Evolutionary conservation across 1,284 basidiomycete genomes (phyloP).

Genomic region (Cryptococcus sp.): DNA sequence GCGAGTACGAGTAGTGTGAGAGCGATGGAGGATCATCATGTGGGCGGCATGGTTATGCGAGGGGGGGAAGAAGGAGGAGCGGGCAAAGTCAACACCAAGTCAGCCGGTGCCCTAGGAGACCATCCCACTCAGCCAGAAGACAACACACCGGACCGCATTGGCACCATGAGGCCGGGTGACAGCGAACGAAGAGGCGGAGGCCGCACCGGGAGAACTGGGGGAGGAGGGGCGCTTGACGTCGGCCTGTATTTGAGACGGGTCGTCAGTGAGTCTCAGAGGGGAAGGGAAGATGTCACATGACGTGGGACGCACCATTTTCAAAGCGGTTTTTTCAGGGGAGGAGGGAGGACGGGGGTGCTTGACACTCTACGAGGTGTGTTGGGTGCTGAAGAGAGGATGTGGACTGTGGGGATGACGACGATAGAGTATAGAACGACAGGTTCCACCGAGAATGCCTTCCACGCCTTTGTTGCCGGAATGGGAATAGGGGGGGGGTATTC

Average conservation of each 20-base stretch:
- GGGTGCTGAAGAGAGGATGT: not conserved
- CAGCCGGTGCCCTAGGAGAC: too few relatives aligned
- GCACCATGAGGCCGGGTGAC: slow-evolving; percentile 46
- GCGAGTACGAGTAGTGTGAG: not conserved
- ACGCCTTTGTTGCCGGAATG: slow-evolving; percentile 7
- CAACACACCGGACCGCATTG: slow-evolving; percentile 46
- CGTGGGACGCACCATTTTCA: slow-evolving; percentile 10
- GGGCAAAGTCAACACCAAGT: not conserved
- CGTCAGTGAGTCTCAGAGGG: not conserved
- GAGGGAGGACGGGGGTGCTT: not conserved
- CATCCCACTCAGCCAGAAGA: not conserved
- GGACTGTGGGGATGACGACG: not conserved
- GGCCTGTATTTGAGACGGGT: slow-evolving; percentile 23
- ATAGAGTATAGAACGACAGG: not conserved
- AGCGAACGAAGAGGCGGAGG: slow-evolving; percentile 35
- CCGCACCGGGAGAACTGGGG: slow-evolving; percentile 32
- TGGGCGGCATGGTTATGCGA: not conserved
- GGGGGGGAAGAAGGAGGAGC: not conserved
- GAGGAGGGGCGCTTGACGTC: slow-evolving; percentile 43
- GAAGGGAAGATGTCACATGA: not conserved
- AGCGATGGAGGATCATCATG: not conserved
- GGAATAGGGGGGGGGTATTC: not conserved
- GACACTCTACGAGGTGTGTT: not conserved
- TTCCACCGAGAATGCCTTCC: not conserved
- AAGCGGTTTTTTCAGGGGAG: not conserved